A percentile compares a stretch with the other conserved stretches of the same genome.
phyloP scores from a whole-genome alignment of 1,139 yeast species.

The Williopsis jadinii region DNA sequence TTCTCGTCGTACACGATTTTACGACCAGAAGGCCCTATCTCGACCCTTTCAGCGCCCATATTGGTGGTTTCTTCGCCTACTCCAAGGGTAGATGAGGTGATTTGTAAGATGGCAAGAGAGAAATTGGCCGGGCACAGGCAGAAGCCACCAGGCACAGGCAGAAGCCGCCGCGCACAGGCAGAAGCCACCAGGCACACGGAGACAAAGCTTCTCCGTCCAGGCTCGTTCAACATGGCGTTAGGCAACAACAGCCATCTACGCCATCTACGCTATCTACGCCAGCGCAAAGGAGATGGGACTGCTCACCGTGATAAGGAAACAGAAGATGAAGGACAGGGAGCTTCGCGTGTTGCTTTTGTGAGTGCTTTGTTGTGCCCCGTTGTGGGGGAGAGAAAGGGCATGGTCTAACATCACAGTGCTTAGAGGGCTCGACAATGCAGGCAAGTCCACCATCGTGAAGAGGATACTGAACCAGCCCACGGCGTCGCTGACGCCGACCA shows the following conservation, averaged over 20 bases:
- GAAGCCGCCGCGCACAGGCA: too few species aligned
- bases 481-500: constrained; percentile 53
- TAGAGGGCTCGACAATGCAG: constrained; percentile 86
- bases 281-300: constrained; percentile 58
- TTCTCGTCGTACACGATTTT: constrained; percentile 74
- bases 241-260: too few species aligned
- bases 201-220: too few species aligned
- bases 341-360: constrained; percentile 58
- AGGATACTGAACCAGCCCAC: constrained; percentile 44
- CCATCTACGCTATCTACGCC: too few species aligned
- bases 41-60: constrained; percentile 25
- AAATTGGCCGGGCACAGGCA: too few species aligned
- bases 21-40: constrained; percentile 53
- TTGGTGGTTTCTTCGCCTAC: not conserved
- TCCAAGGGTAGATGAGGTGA: too few species aligned
- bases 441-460: constrained; percentile 79
- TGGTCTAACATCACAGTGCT: not conserved
- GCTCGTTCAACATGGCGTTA: too few species aligned
- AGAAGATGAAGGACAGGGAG: constrained; percentile 73
- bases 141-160: too few species aligned
- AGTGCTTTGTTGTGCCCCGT: not conserved
- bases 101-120: too few species aligned
- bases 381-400: too few species aligned
- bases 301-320: constrained; percentile 72
- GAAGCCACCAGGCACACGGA: too few species aligned